Base-by-base conservation (phyloP, 192 early-diverging fungal genomes). In the Coemansia javaensis region DNA sequence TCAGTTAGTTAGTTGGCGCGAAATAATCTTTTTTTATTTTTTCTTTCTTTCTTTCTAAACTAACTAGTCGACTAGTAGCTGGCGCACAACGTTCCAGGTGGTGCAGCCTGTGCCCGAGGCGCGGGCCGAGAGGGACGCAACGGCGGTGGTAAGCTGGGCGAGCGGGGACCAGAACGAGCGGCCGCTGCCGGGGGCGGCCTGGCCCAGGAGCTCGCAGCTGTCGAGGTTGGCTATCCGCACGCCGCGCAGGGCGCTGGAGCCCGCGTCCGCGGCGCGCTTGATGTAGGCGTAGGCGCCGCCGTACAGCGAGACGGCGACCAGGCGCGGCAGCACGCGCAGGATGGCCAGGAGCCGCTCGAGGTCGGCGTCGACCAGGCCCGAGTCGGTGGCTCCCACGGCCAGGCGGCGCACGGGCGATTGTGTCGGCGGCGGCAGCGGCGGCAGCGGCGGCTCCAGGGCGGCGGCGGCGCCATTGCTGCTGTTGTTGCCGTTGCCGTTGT, bases 241-340 rank as follows among this genome's bases (percentile, higher is more conserved):
- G 12, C 33, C 43, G 32, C 32, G 11, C 22, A 37, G 31, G 20
- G 22, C 17, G n/a, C 33, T 8, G 15, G 27, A 24, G 37, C 13
- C 27, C 9, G 7, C 53, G 7, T 18, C 13, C 4, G 20, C 2
- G n/a, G 30, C 44, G 0, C 38, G n/a, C 15, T 57, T 71, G 15
- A 64, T 33, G 46, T 53, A 64, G 7, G 44, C 43, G 21, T 60
- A 65, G 12, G 62, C 68, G 2, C 18, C 21, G 30, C 50, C 44
- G 40, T 53, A 72, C 10, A 70, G 41, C 22, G 55, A 51, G 5
- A 55, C 46, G 0, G 35, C n/a, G 2, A 39, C 37, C 21, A 53
- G 12, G 0, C 4, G 15, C 11, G 20, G 47, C 27, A 63, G 14
- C 27, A 17, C 11, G 3, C 16, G 25, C 10, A 59, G 5, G 3